Percentiles rank a stretch among this genome's conserved stretches.
Conservation (phyloP, 352 stramenopile genomes). For the Phytopythium kandeliae region DNA sequence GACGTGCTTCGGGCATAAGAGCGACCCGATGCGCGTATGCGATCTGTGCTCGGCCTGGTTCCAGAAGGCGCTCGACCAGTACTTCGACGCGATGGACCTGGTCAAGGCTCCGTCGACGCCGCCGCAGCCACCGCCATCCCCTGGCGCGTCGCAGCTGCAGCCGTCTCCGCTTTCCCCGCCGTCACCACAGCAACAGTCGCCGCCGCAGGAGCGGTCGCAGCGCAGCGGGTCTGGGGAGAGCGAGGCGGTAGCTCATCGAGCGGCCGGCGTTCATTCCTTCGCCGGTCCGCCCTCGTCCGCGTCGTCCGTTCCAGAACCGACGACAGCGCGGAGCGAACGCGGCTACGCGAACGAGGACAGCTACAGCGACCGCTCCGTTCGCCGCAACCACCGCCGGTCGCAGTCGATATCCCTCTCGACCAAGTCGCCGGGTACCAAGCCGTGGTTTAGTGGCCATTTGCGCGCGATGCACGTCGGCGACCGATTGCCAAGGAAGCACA, state of each 20-base stretch:
- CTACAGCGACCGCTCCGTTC: neutral
- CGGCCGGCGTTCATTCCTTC: neutral
- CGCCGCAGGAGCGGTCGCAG: neutral
- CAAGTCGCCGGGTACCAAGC: constrained; percentile 18
- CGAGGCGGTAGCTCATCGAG: neutral
- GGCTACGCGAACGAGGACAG: neutral
- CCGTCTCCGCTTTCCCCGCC: constrained; percentile 12
- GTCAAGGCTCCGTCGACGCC: constrained; percentile 14
- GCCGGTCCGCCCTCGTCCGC: neutral
- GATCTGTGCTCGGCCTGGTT: constrained; percentile 60
- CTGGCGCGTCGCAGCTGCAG: neutral
- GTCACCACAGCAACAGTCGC: neutral
- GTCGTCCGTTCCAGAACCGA: neutral
- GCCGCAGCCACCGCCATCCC: constrained; percentile 5
- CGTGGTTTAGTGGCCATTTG: constrained; percentile 70
- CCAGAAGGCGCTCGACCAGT: constrained; percentile 55
- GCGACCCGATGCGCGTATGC: constrained; percentile 48
- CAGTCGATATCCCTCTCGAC: constrained; percentile 18
- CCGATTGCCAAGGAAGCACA: constrained; percentile 48
- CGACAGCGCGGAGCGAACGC: neutral
- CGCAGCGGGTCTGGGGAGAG: constrained; percentile 1
- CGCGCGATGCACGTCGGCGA: constrained; percentile 67
- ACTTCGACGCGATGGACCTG: constrained; percentile 57
- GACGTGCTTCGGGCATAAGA: constrained; percentile 43
- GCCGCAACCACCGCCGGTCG: constrained; percentile 2